Conservation (phyloP, 495 filamentous ascomycete genomes). For the Daldinia decipiens region DNA sequence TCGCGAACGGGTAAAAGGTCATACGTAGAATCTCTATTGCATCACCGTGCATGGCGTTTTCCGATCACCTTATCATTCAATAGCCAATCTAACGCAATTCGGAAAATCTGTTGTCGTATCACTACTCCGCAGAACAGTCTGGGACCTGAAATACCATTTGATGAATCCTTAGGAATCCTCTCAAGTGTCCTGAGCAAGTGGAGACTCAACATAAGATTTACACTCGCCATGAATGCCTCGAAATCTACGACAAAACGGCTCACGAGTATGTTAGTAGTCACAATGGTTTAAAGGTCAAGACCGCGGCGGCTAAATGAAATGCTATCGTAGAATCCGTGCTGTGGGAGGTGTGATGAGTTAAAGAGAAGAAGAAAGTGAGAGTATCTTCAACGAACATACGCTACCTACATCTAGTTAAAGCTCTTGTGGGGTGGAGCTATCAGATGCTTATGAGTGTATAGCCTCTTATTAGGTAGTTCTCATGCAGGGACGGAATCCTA, state of each 20-base stretch:
- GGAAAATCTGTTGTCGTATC: background rate
- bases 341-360: too few species aligned
- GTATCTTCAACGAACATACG: background rate
- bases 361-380: background rate
- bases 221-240: background rate
- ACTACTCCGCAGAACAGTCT: conserved; percentile 1
- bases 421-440: background rate
- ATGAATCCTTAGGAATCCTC: background rate
- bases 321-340: too few species aligned
- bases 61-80: background rate
- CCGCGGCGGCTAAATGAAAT: too few species aligned
- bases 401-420: background rate
- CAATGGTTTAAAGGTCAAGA: background rate
- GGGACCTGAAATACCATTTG: background rate
- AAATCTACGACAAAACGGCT: background rate
- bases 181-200: too few species aligned
- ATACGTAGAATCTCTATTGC: too few species aligned
- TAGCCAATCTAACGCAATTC: background rate
- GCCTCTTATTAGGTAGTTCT: background rate
- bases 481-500: background rate
- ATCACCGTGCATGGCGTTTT: background rate
- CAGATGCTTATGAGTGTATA: background rate
- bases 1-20: too few species aligned
- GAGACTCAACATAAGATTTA: background rate
- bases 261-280: background rate